Evolutionary conservation across 192 early-diverging fungal species (phyloP).

Genomic region (Backusella tarrabulga): DNA sequence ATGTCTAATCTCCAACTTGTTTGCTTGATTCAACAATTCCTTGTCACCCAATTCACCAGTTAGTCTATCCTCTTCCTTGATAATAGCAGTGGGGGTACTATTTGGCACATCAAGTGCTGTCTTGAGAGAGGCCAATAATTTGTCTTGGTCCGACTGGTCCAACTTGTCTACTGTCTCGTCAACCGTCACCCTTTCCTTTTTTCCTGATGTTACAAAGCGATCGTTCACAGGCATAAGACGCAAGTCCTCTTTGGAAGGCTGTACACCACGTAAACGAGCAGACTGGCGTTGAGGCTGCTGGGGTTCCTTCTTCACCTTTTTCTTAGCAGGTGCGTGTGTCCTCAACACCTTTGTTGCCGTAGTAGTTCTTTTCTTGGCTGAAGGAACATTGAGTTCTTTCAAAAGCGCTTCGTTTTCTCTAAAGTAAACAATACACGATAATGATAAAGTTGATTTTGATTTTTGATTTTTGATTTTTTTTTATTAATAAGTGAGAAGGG

Average conservation of each 20-base stretch:
- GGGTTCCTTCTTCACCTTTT: constrained; percentile 13
- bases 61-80: constrained; percentile 1
- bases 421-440: neutral
- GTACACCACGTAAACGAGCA: constrained; percentile 15
- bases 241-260: neutral
- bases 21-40: constrained; percentile 20
- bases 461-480: neutral
- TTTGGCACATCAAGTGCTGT: constrained; percentile 1
- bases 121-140: constrained; percentile 10
- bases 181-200: neutral
- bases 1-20: constrained; percentile 35
- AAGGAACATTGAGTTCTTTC: constrained; percentile 20
- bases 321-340: constrained; percentile 13
- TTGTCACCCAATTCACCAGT: constrained; percentile 2
- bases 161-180: constrained; percentile 2
- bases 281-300: constrained; percentile 5
- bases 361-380: neutral
- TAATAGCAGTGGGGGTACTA: neutral
- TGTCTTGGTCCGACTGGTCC: constrained; percentile 10
- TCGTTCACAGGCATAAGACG: neutral
- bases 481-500: neutral
- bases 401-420: constrained; percentile 27
- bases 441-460: neutral
- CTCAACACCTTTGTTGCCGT: neutral
- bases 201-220: neutral